A percentile compares a stretch with the other conserved stretches of the same genome.
Evolutionary conservation across 106 monocot genomes (phyloP).

Genomic region (Dactylorhiza incarnata): DNA sequence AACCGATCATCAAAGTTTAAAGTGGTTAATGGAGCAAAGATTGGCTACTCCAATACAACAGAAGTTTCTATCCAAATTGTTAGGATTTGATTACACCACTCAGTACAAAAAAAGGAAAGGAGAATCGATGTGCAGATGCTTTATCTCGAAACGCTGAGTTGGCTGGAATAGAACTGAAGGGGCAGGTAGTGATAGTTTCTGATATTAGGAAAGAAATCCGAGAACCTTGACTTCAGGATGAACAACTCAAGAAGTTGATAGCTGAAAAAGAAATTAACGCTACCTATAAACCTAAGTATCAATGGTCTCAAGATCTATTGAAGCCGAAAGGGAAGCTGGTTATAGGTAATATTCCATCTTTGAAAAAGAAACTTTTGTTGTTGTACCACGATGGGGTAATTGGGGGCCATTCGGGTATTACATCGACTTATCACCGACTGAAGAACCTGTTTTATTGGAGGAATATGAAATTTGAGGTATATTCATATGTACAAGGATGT

Average conservation of each 20-base stretch:
- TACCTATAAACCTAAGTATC: too few relatives aligned
- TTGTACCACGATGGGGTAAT: neutral
- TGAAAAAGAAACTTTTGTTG: neutral
- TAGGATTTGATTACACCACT: too few relatives aligned
- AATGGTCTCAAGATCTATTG: neutral
- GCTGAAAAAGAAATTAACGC: too few relatives aligned
- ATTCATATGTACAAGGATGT: neutral
- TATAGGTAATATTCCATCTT: neutral
- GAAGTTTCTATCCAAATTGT: too few relatives aligned
- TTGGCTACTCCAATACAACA: neutral
- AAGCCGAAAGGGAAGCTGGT: neutral
- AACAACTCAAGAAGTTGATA: too few relatives aligned
- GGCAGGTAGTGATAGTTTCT: neutral
- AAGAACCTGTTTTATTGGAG: neutral
- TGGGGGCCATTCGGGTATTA: neutral
- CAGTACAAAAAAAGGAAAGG: neutral
- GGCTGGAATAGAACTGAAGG: too few relatives aligned
- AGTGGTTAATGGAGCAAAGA: neutral
- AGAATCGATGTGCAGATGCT: neutral
- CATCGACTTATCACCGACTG: too few relatives aligned
- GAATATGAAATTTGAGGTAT: neutral
- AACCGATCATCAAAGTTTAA: neutral
- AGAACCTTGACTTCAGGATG: neutral
- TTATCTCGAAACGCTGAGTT: neutral
- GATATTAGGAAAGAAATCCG: neutral